phyloP scores from a whole-genome alignment of 2,329 filamentous ascomycete species.

The Neoscytalidium dimidiatum region DNA sequence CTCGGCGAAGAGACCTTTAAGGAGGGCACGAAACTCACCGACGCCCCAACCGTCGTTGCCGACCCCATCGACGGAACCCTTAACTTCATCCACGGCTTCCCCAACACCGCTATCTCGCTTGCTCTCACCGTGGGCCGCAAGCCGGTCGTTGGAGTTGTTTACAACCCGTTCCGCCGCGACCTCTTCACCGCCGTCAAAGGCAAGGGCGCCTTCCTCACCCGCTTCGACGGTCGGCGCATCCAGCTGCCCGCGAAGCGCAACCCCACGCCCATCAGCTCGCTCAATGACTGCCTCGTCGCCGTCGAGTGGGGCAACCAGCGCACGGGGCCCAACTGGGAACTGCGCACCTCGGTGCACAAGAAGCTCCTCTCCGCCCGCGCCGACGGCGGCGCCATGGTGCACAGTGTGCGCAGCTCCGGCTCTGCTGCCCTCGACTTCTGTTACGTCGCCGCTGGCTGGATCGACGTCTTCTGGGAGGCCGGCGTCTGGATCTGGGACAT shows the following conservation, averaged over 20 bases:
- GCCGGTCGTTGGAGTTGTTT: conserved; percentile 37
- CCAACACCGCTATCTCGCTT: conserved; percentile 37
- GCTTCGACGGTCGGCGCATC: conserved; percentile 25
- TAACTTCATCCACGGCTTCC: conserved; percentile 42
- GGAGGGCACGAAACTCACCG: conserved; percentile 30
- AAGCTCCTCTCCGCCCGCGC: conserved; percentile 32
- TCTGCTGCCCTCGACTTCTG: conserved; percentile 42
- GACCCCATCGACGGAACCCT: conserved; percentile 43
- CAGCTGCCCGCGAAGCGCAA: conserved; percentile 34
- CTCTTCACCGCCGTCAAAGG: conserved; percentile 38
- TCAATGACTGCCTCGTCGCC: conserved; percentile 36
- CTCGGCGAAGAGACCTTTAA: conserved; percentile 41
- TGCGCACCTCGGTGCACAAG: conserved; percentile 32
- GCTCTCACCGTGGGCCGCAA: conserved; percentile 34
- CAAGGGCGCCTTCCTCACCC: conserved; percentile 33
- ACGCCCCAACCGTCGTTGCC: conserved; percentile 37
- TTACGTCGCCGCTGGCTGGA: conserved; percentile 37
- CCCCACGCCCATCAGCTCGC: conserved; percentile 28
- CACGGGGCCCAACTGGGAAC: conserved; percentile 37
- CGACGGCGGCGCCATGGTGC: conserved; percentile 35
- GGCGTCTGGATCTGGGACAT: conserved; percentile 41
- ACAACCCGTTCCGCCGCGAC: conserved; percentile 37
- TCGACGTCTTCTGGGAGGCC: conserved; percentile 41
- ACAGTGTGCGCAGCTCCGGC: conserved; percentile 36
- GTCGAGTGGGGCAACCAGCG: conserved; percentile 42